Evolutionary conservation across 495 filamentous ascomycete species (phyloP).

Genomic region (Penicillium longicatenatum): DNA sequence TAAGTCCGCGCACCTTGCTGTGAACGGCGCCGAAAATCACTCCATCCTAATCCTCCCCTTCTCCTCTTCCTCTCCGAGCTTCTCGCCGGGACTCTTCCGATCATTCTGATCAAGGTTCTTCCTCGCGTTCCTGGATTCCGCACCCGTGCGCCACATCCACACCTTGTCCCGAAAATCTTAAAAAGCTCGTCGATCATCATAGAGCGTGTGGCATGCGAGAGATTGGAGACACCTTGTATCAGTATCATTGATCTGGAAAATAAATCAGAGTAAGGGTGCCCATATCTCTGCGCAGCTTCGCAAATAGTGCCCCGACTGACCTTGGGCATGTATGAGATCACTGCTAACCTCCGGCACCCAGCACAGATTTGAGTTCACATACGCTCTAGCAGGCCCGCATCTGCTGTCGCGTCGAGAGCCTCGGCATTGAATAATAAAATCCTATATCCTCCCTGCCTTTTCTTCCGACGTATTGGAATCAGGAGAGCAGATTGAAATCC

Average conservation of each 20-base stretch:
- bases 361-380: background rate
- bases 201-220: slow-evolving; percentile 13
- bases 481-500: background rate
- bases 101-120: background rate
- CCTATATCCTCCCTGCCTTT: background rate
- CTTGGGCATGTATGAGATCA: background rate
- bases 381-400: slow-evolving; percentile 1
- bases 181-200: slow-evolving; percentile 7
- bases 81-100: background rate
- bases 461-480: background rate
- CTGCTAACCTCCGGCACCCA: background rate
- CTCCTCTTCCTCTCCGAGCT: background rate
- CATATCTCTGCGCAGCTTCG: too few species aligned
- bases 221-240: background rate
- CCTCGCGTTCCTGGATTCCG: slow-evolving; percentile 10
- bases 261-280: too few species aligned
- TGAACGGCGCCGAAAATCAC: background rate
- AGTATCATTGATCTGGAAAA: background rate
- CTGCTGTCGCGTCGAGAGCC: slow-evolving; percentile 5
- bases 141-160: slow-evolving; percentile 20
- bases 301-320: too few species aligned
- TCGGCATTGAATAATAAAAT: background rate
- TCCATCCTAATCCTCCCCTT: background rate
- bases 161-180: slow-evolving; percentile 15
- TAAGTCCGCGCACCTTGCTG: background rate